Percentiles rank a stretch among this genome's conserved stretches.
Conservation (phyloP, 331 rosid genomes). For the Acacia concinna region DNA sequence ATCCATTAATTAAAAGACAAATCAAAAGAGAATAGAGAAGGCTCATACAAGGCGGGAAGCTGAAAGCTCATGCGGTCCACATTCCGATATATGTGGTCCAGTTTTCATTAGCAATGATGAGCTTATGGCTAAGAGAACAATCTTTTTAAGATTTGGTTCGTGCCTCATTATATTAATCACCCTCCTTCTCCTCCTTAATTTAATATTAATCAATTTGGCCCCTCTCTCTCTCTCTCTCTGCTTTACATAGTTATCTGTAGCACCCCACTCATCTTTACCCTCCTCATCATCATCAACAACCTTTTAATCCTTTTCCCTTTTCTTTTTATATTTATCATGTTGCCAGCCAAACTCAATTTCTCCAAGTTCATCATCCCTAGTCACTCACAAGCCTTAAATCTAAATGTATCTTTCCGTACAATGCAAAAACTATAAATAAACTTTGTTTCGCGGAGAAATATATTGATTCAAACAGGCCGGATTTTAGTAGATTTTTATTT, state of each 20-base stretch:
- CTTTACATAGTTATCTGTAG: constrained; percentile 1
- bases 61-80: constrained; percentile 36
- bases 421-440: too few relatives aligned
- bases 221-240: not conserved
- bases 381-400: too few relatives aligned
- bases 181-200: not conserved
- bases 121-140: constrained; percentile 34
- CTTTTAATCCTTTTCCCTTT: not conserved
- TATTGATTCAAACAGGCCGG: too few relatives aligned
- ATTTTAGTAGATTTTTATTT: too few relatives aligned
- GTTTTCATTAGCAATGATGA: constrained; percentile 60
- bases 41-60: constrained; percentile 51
- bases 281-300: not conserved
- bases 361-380: constrained; percentile 1
- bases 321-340: constrained; percentile 42
- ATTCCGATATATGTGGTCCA: constrained; percentile 46
- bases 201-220: not conserved
- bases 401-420: too few relatives aligned
- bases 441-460: too few relatives aligned
- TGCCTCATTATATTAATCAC: not conserved
- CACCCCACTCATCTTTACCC: not conserved
- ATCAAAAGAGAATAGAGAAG: not conserved
- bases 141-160: constrained; percentile 38
- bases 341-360: constrained; percentile 35
- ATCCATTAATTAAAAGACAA: not conserved